Evolutionary conservation across 1,139 yeast species (phyloP).

Genomic region (Blastobotrys apis): DNA sequence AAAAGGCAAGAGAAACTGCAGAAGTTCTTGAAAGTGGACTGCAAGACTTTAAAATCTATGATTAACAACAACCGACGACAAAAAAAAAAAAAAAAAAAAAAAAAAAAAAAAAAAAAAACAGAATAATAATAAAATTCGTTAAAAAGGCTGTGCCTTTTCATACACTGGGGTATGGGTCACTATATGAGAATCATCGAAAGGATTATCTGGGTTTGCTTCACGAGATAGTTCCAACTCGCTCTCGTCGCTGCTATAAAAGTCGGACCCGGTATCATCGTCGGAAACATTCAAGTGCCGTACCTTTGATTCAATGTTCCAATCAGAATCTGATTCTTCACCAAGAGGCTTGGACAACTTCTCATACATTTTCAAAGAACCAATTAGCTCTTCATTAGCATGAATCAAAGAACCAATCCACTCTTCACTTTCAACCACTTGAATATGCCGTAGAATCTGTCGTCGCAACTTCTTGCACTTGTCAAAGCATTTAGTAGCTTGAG

Average conservation of each 20-base stretch:
- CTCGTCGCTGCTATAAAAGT: slow-evolving; percentile 19
- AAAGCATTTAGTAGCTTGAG: slow-evolving; percentile 55
- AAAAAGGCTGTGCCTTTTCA: slow-evolving; percentile 11
- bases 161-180: slow-evolving; percentile 14
- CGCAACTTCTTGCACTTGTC: slow-evolving; percentile 73
- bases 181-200: slow-evolving; percentile 63
- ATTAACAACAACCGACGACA: slow-evolving; percentile 8
- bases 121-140: background rate
- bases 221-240: slow-evolving; percentile 9
- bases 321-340: slow-evolving; percentile 43
- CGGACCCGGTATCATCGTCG: background rate
- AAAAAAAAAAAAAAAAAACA: background rate
- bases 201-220: slow-evolving; percentile 42
- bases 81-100: background rate
- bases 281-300: slow-evolving; percentile 24
- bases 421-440: slow-evolving; percentile 76
- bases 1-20: slow-evolving; percentile 26
- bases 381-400: slow-evolving; percentile 85
- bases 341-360: slow-evolving; percentile 55
- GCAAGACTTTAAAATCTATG: slow-evolving; percentile 23
- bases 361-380: slow-evolving; percentile 62
- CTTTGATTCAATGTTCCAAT: slow-evolving; percentile 27
- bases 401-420: slow-evolving; percentile 82
- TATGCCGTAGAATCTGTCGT: slow-evolving; percentile 69
- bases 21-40: slow-evolving; percentile 27